These are phyloP conservation scores for Trichoderma cornu-damae DNA, from an alignment of 2,329 filamentous ascomycete species.

Conservation along the genomic window DNA sequence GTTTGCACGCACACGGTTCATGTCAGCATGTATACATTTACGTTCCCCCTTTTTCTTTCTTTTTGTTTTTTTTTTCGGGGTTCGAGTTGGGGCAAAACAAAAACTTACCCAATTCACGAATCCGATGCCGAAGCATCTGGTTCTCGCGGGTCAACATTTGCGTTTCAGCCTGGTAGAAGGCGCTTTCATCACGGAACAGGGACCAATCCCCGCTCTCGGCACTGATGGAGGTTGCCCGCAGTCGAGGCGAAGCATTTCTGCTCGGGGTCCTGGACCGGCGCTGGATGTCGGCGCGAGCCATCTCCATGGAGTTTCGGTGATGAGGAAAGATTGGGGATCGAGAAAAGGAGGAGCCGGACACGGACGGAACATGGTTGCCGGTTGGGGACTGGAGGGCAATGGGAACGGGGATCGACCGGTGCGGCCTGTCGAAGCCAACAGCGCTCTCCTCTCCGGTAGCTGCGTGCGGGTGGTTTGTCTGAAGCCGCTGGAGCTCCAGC, in stretches of 20 bases:
- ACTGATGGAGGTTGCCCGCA: conserved; percentile 55
- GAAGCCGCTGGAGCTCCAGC: conserved; percentile 60
- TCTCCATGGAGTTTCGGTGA: conserved; percentile 55
- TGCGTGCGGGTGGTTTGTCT: conserved; percentile 38
- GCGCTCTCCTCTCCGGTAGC: conserved; percentile 49
- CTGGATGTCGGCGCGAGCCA: conserved; percentile 51
- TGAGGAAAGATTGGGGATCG: conserved; percentile 48
- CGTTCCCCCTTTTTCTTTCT: too few relatives aligned
- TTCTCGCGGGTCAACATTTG: conserved; percentile 74
- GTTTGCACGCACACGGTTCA: neutral
- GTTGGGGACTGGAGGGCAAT: conserved; percentile 34
- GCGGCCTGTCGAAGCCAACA: conserved; percentile 44
- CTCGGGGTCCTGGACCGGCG: conserved; percentile 56
- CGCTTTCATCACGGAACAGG: conserved; percentile 66
- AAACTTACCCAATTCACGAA: conserved; percentile 65
- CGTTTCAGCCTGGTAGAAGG: conserved; percentile 78
- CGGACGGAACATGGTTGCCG: conserved; percentile 25
- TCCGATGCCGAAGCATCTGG: conserved; percentile 72
- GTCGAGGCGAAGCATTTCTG: conserved; percentile 50
- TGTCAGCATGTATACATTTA: neutral
- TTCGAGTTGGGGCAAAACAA: neutral
- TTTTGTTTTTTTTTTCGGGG: neutral
- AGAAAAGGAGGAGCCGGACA: conserved; percentile 41
- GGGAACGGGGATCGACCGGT: conserved; percentile 30
- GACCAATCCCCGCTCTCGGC: conserved; percentile 57